Conservation (phyloP, 257 asterid species). For the Solanum neorickii region DNA sequence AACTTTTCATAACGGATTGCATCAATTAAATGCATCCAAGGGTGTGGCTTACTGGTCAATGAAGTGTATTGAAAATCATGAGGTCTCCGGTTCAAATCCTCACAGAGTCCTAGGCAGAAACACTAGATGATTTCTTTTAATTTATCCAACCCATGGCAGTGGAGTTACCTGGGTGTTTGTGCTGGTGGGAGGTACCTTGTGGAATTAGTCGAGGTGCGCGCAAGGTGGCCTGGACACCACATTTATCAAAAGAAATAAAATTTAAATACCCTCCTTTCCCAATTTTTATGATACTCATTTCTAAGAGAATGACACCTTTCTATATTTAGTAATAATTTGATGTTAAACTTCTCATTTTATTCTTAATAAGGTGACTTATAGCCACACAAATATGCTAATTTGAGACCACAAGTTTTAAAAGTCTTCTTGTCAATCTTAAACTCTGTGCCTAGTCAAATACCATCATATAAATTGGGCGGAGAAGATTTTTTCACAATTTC, state of each 20-base stretch:
- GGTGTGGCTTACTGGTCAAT: background rate
- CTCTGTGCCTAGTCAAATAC: background rate
- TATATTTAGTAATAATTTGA: background rate
- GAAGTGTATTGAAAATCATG: background rate
- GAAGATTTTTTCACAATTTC: background rate
- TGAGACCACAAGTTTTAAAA: background rate
- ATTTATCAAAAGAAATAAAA: background rate
- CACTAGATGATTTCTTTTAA: background rate
- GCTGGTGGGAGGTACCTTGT: background rate
- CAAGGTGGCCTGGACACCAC: background rate
- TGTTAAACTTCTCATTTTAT: background rate
- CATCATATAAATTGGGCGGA: background rate
- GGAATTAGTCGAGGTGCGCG: background rate
- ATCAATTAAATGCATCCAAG: background rate
- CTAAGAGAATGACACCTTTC: background rate
- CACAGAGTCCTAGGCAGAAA: background rate
- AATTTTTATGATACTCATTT: background rate
- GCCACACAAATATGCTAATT: background rate
- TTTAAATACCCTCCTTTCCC: background rate
- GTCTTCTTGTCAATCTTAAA: background rate
- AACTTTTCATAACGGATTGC: background rate
- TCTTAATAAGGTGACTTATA: background rate
- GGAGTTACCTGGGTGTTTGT: background rate
- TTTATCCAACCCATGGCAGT: background rate
- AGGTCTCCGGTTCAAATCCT: background rate